phyloP scores from a whole-genome alignment of 2,329 filamentous ascomycete species.

The Thyridium curvatum region DNA sequence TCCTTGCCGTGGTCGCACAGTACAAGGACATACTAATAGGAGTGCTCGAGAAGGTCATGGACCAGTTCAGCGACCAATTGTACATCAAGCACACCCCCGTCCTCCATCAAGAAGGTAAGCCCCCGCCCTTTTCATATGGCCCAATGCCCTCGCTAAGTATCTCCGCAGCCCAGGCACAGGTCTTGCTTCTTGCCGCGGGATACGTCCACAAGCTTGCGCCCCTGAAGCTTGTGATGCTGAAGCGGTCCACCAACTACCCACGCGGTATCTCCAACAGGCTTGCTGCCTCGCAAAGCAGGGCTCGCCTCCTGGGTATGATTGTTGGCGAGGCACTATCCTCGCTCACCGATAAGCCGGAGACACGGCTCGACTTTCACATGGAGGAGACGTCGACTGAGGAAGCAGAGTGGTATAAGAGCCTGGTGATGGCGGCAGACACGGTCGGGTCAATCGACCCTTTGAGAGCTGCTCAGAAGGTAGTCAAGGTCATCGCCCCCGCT shows the following conservation, averaged over 20 bases:
- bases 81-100: slow-evolving; percentile 81
- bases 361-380: slow-evolving; percentile 75
- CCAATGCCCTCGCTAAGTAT: slow-evolving; percentile 9
- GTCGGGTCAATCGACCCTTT: slow-evolving; percentile 53
- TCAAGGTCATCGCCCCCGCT: no score
- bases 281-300: slow-evolving; percentile 64
- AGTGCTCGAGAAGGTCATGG: slow-evolving; percentile 62
- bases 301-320: slow-evolving; percentile 81
- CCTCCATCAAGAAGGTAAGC: slow-evolving; percentile 81
- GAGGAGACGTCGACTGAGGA: slow-evolving; percentile 72
- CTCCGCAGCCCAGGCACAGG: slow-evolving; percentile 66
- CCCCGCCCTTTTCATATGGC: no score
- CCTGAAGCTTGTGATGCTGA: slow-evolving; percentile 59
- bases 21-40: slow-evolving; percentile 43
- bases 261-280: slow-evolving; percentile 80
- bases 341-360: slow-evolving; percentile 61
- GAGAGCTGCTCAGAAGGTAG: no score
- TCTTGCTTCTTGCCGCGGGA: slow-evolving; percentile 70
- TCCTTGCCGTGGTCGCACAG: slow-evolving; percentile 50
- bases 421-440: slow-evolving; percentile 58
- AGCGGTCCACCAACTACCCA: slow-evolving; percentile 68
- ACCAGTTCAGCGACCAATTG: slow-evolving; percentile 75
- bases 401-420: slow-evolving; percentile 64
- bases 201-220: slow-evolving; percentile 64
- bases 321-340: slow-evolving; percentile 68